Base-by-base conservation (phyloP, 1,284 basidiomycete genomes). In the Vanrija pseudolonga region DNA sequence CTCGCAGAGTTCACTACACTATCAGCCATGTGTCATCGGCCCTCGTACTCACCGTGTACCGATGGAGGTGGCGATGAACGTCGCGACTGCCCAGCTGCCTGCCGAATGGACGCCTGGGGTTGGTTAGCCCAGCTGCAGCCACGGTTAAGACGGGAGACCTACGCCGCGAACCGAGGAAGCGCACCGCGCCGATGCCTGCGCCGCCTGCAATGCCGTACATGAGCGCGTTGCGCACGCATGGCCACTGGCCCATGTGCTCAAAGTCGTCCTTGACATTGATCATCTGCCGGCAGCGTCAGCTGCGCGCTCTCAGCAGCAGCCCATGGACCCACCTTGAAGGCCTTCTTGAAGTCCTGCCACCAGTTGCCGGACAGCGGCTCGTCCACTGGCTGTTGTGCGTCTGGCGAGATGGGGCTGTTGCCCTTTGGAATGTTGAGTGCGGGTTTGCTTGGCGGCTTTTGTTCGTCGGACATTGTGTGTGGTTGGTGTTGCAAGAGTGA, bases 121-220 rank as follows among this genome's bases (percentile, higher is more conserved):
- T 3, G n/a, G 17, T 26, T 20, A 28, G 37, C 53, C n/a, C n/a
- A n/a, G n/a, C n/a, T n/a, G n/a, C 22, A 57, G 55, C 28, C 17
- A 6, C 26, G 14, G 3, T n/a, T 14, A 28, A 5, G 18, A 23
- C 6, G 17, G 17, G 6, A 9, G 9, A 68, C 74, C 56, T 57
- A 75, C 73, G 60, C 56, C 65, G 60, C 28, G 67, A 64, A 7
- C 69, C 67, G 3, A 77, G 47, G 49, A 67, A 75, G 8, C 70
- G 60, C 3, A 77, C 61, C 4, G 68, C 68, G 3, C 72, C 74
- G 22, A 76, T 55, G 2, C 68, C 73, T 1, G 61, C 49, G 18
- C 72, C 74, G 17, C 68, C 70, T 7, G 61, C 69, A 23, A 77
- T 76, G n/a, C 71, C 74, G 55, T 71, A 71, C 36, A 77, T 56